Conservation (phyloP, 176 grass and related monocot species). For the Aegilops tauschii region DNA sequence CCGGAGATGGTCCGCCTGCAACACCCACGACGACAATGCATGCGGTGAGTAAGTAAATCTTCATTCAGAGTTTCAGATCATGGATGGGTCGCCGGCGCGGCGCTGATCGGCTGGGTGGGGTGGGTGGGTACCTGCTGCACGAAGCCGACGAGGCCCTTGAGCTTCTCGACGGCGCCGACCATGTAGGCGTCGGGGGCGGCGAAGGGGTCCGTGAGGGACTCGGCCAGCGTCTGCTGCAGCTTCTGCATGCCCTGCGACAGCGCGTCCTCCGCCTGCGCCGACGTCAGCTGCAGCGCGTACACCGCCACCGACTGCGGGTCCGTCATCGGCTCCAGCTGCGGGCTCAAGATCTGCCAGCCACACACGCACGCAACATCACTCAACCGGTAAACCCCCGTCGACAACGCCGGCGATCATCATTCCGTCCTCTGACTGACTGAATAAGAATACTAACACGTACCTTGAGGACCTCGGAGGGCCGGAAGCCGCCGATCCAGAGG, state of each 20-base stretch:
- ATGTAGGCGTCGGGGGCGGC: slow-evolving; percentile 49
- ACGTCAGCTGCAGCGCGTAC: slow-evolving; percentile 42
- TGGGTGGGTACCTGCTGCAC: slow-evolving; percentile 51
- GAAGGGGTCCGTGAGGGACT: slow-evolving; percentile 50
- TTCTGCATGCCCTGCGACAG: slow-evolving; percentile 89
- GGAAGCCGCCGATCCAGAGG: slow-evolving; percentile 96
- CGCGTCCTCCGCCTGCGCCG: slow-evolving; percentile 79
- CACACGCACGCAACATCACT: not conserved
- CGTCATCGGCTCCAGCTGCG: slow-evolving; percentile 69
- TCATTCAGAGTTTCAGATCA: not conserved
- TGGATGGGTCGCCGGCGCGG: not conserved
- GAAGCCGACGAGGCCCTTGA: slow-evolving; percentile 67
- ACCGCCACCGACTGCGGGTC: slow-evolving; percentile 45
- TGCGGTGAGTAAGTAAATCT: not conserved
- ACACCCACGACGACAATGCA: not conserved
- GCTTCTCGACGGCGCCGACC: slow-evolving; percentile 50
- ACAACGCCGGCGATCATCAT: not conserved
- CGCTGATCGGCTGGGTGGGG: not conserved
- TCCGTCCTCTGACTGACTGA: not conserved
- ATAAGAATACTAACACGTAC: not conserved
- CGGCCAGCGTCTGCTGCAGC: slow-evolving; percentile 81
- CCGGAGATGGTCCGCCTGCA: slow-evolving; percentile 84
- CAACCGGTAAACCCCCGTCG: not conserved
- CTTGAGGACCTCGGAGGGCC: slow-evolving; percentile 96
- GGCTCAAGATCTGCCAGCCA: slow-evolving; percentile 50